Evolutionary conservation across 495 filamentous ascomycete species (phyloP), one percentile per base, ranked within the genome.

Genomic region (Aeminium ludgeri): DNA sequence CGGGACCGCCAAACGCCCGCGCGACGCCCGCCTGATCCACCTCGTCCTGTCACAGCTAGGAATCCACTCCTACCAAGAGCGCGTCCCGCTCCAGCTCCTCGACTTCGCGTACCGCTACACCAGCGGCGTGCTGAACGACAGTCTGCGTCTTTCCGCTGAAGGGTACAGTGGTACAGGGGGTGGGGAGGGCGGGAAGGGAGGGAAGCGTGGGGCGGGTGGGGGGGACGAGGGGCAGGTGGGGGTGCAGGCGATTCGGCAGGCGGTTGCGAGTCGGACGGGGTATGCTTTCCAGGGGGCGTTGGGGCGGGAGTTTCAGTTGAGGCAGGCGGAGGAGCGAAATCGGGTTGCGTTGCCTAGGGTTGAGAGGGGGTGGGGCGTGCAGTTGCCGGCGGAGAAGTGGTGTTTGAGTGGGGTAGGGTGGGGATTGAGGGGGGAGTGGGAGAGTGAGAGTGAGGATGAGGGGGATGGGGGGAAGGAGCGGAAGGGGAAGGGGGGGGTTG

Each of bases 91-190:
- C 2, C 82, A 93, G 49, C 79, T 97, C 30, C 75, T 97, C 56
- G 89, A 97, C 60, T 94, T 96, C 58, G 86, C 89, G 15, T 97
- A 97, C 71, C 81, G 87, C 33, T 79, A 76, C 60, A 73, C 72
- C 5, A 67, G 70, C 0, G 62, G 68, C n/a, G 62, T 82, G 12
- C 68, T 83, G 5, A 67, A 61, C 32, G 79, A 84, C 57, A 75
- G 75, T 1, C 55, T 81, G 2, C 69, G 74, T 49, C 68, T 80
- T 13, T 62, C 67, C 6, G 67, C 70, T 0, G 76, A 80, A 52
- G 72, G 74, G 0, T 80, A 80, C 59, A 67, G 34, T 60, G 69
- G 20, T 43, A 46, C 40, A 0, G 39, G 36, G 1, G 20, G 15
- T 19, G 40, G 38, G 13, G 36, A 20, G 3, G 36, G 20, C 13